phyloP scores from a whole-genome alignment of 306 rosid genomes.

The Quercus bicolor region DNA sequence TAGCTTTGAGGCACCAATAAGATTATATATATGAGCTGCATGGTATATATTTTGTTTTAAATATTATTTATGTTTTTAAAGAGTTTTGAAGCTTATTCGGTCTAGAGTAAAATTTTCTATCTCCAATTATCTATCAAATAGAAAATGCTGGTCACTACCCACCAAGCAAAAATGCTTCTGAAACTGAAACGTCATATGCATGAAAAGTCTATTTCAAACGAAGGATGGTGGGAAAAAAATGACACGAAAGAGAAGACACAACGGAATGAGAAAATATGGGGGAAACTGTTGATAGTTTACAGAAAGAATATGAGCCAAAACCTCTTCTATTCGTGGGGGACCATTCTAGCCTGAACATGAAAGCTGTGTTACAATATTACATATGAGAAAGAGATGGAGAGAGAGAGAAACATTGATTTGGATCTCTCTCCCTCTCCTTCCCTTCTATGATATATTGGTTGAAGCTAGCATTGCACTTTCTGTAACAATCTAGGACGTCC shows the following conservation, averaged over 20 bases:
- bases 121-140: too few species aligned
- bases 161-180: constrained; percentile 12
- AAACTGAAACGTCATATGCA: constrained; percentile 27
- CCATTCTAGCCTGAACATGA: constrained; percentile 22
- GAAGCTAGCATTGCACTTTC: not conserved
- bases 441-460: not conserved
- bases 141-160: not conserved
- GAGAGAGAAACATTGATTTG: not conserved
- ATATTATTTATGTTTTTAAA: too few species aligned
- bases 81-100: not conserved
- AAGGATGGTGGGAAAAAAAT: constrained; percentile 20
- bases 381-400: not conserved
- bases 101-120: too few species aligned
- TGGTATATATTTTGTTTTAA: too few species aligned
- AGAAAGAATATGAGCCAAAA: constrained; percentile 42
- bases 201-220: constrained; percentile 49
- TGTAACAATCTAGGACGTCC: constrained; percentile 33
- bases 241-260: constrained; percentile 50
- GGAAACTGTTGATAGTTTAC: constrained; percentile 20
- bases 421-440: constrained; percentile 1
- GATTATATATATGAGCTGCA: not conserved
- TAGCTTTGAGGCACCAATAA: constrained; percentile 6
- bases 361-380: constrained; percentile 31
- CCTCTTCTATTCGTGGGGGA: constrained; percentile 30
- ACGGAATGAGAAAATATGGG: constrained; percentile 30